These are phyloP conservation scores for Lathyrus tuberosus DNA, from an alignment of 306 rosid genomes.

Conservation along the genomic window DNA sequence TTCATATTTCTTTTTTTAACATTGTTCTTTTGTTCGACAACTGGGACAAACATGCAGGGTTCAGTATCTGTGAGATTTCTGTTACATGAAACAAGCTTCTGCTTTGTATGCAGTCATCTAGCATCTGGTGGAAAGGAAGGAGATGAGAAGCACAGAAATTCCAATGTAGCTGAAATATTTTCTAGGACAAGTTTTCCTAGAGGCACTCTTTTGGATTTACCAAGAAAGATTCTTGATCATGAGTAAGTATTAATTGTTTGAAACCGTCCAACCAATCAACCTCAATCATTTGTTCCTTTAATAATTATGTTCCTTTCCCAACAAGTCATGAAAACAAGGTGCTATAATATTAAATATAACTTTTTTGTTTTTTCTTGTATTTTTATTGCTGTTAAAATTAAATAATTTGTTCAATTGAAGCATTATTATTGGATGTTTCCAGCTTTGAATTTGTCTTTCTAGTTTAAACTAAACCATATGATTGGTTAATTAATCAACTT, in stretches of 20 bases:
- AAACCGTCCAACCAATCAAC: constrained; percentile 45
- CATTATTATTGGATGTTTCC: constrained; percentile 38
- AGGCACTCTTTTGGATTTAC: constrained; percentile 60
- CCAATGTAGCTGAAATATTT: constrained; percentile 68
- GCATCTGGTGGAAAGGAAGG: constrained; percentile 80
- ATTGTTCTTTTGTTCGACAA: neutral
- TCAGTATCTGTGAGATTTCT: constrained; percentile 77
- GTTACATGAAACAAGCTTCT: constrained; percentile 73
- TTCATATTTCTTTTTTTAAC: neutral
- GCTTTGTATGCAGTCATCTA: constrained; percentile 81
- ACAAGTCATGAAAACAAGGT: constrained; percentile 46
- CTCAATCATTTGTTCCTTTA: constrained; percentile 19
- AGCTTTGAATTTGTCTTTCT: constrained; percentile 55
- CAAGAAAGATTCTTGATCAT: constrained; percentile 71
- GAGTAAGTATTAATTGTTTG: constrained; percentile 55
- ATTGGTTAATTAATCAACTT: constrained; percentile 22
- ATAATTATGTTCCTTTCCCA: constrained; percentile 39
- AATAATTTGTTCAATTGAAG: constrained; percentile 13
- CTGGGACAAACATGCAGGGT: constrained; percentile 57
- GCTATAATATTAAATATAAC: constrained; percentile 34
- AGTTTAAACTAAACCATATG: constrained; percentile 11
- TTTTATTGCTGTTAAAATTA: constrained; percentile 23
- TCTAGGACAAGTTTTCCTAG: constrained; percentile 70
- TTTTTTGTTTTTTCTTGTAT: neutral
- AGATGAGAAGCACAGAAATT: constrained; percentile 68